Base-by-base conservation (phyloP, 73 alveolate species). In the Breviolum minutum region DNA sequence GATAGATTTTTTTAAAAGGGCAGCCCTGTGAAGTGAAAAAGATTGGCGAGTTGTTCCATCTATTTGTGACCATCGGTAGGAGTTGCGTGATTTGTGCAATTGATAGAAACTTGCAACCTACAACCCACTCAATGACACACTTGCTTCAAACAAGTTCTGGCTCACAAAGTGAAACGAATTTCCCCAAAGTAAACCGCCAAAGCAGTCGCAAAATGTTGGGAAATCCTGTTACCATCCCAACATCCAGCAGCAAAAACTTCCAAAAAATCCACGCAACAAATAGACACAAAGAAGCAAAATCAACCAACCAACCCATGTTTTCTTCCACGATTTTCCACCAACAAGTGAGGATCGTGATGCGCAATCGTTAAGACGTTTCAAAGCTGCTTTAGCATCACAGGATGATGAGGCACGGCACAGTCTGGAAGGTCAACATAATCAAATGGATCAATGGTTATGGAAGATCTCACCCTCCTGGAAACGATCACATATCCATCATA, bases 301-400 rank as follows among this genome's bases (percentile, higher is more conserved):
- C 62, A 79, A 79, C 11, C 61, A 30, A 8, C 63, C 29, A 17
- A 10, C 48, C 40, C 89, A 10, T 11, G 54, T 16, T 16, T 40
- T 5, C 16, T 1, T 30, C 27, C 40, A 19, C 16, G 40, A 11
- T 27, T 0, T 48, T 0, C 22, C 32, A 81, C 66, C 66, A 16
- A 19, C 73, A 60, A 7, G 92, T 11, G 74, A 87, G 95, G 95
- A 87, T 66, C 95, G 95, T 7, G 95, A 87, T 27, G 95, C 83
- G 6, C 68, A 87, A 66, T n/a, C 83, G 20, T 40, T 87, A 68
- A 8, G 48, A 16, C 95, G 95, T 63, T 87, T 87, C 95, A 81
- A 30, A 30, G 89, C 89, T 7, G 89, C 89, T 9, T 19, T 81
- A 32, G 89, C 89, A 13, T 8, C 19, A 13, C 89, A 81, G 30